These are phyloP conservation scores for Fraxinus dipetala DNA, from an alignment of 305 asterid genomes.

Conservation along the genomic window DNA sequence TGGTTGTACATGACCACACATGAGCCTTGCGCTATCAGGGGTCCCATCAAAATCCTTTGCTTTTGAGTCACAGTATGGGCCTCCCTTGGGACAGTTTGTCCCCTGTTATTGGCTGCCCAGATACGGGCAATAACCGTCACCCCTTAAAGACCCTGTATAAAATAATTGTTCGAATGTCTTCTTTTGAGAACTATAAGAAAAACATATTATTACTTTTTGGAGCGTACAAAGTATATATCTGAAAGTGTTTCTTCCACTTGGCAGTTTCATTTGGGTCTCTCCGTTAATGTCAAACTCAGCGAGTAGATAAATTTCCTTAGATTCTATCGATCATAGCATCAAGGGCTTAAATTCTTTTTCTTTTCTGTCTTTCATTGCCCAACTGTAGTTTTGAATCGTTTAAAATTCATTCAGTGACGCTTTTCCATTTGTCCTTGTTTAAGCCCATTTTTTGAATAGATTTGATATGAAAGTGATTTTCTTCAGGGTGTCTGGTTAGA, in stretches of 20 bases:
- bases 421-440: background rate
- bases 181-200: too few relatives aligned
- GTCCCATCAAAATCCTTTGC: too few relatives aligned
- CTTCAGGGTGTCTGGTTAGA: background rate
- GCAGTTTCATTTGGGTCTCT: conserved; percentile 30
- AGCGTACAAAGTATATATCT: background rate
- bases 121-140: too few relatives aligned
- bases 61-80: too few relatives aligned
- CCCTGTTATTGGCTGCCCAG: too few relatives aligned
- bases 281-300: conserved; percentile 25
- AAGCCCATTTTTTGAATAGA: background rate
- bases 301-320: conserved; percentile 15
- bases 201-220: background rate
- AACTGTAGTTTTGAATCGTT: background rate
- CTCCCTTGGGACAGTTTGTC: too few relatives aligned
- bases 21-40: too few relatives aligned
- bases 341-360: background rate
- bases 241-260: conserved; percentile 8
- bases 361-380: conserved; percentile 5
- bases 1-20: too few relatives aligned
- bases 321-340: conserved; percentile 11
- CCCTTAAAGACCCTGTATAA: too few relatives aligned
- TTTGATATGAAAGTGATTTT: background rate
- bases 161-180: background rate
- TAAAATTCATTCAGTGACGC: background rate